Evolutionary conservation across 208 protist genomes (phyloP).

Genomic region (Naegleria lovaniensis): DNA sequence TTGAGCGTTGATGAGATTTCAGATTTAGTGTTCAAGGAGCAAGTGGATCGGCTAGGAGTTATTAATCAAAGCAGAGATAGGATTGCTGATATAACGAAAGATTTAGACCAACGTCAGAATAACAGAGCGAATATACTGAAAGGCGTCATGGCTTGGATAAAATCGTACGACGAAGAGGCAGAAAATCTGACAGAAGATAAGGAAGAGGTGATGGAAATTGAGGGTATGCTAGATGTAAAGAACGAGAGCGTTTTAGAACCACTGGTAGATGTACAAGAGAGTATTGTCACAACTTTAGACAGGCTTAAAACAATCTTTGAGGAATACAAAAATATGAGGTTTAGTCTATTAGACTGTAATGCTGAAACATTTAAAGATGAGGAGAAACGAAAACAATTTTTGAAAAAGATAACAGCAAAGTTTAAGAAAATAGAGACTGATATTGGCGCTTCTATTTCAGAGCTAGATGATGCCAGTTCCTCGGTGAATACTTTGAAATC

Average conservation of each 20-base stretch:
- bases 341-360: not conserved
- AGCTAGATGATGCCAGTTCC: not conserved
- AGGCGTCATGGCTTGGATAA: not conserved
- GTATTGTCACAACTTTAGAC: not conserved
- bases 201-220: not conserved
- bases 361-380: not conserved
- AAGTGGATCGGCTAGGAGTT: not conserved
- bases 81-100: not conserved
- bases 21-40: constrained; percentile 8
- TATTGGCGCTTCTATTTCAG: not conserved
- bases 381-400: not conserved
- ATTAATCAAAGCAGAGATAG: not conserved
- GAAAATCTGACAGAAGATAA: not conserved
- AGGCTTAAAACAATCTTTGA: not conserved
- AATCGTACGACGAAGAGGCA: not conserved
- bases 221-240: not conserved
- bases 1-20: constrained; percentile 4
- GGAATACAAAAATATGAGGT: not conserved
- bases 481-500: not conserved
- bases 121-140: not conserved
- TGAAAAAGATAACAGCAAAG: not conserved
- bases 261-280: not conserved
- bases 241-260: not conserved
- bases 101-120: not conserved
- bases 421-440: constrained; percentile 7